phyloP scores from a whole-genome alignment of 2,329 filamentous ascomycete species.

The Colletotrichum sp. region DNA sequence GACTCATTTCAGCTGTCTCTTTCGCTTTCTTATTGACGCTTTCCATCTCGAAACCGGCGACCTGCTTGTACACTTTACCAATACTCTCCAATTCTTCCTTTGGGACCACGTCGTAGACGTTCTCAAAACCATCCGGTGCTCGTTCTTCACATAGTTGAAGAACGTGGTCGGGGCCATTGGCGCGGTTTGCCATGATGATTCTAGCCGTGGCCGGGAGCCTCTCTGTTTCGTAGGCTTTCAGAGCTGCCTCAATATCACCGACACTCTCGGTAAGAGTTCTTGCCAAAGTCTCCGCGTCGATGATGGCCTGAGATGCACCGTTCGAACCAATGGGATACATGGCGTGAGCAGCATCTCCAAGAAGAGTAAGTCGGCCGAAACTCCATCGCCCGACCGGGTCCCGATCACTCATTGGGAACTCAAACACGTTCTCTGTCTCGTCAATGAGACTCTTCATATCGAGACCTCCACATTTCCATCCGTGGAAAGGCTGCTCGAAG shows the following conservation, averaged over 20 bases:
- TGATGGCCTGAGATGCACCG: slow-evolving; percentile 16
- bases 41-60: slow-evolving; percentile 9
- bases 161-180: slow-evolving; percentile 1
- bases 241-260: background rate
- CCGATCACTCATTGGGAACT: slow-evolving; percentile 21
- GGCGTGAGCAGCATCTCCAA: slow-evolving; percentile 23
- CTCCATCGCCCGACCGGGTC: slow-evolving; percentile 21
- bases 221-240: slow-evolving; percentile 1
- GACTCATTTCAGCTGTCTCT: background rate
- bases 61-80: slow-evolving; percentile 1
- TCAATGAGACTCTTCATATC: slow-evolving; percentile 1
- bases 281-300: slow-evolving; percentile 1
- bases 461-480: background rate
- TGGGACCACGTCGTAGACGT: slow-evolving; percentile 5
- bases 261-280: background rate
- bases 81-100: background rate
- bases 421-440: background rate
- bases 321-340: slow-evolving; percentile 24
- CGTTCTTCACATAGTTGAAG: slow-evolving; percentile 5
- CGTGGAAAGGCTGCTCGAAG: background rate
- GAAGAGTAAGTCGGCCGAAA: slow-evolving; percentile 19
- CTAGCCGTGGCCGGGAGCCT: background rate
- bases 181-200: slow-evolving; percentile 2
- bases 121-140: background rate
- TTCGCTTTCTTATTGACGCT: background rate